Percentiles rank a stretch among this genome's conserved stretches.
Evolutionary conservation across 2,329 filamentous ascomycete genomes (phyloP).

Genomic region (Microcyclosporella mali): DNA sequence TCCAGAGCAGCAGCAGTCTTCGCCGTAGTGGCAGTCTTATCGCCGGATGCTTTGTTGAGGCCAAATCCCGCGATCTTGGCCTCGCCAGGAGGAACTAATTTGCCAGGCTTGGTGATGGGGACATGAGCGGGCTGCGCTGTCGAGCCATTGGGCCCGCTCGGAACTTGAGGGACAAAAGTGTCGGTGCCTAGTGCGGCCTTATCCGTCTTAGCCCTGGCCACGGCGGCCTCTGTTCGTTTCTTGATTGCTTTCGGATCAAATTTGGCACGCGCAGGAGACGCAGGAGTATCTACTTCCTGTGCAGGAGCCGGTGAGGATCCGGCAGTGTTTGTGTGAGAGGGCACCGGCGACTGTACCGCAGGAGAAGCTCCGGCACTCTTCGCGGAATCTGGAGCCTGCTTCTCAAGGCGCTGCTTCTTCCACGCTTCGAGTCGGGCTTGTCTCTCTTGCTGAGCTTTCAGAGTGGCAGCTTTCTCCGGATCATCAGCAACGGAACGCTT

Average conservation of each 20-base stretch:
- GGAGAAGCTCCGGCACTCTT: slow-evolving; percentile 7
- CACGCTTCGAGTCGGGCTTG: slow-evolving; percentile 79
- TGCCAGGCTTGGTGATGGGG: slow-evolving; percentile 30
- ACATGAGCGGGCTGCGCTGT: slow-evolving; percentile 34
- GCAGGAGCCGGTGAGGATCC: slow-evolving; percentile 5
- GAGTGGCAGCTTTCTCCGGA: slow-evolving; percentile 9
- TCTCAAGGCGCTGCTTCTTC: slow-evolving; percentile 75
- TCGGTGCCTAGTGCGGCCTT: slow-evolving; percentile 52
- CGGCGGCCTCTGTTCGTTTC: slow-evolving; percentile 63
- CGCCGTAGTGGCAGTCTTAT: slow-evolving; percentile 54
- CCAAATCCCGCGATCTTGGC: slow-evolving; percentile 79
- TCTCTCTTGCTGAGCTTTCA: slow-evolving; percentile 60
- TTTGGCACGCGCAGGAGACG: slow-evolving; percentile 66
- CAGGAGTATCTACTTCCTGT: slow-evolving; percentile 12
- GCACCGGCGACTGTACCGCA: slow-evolving; percentile 8
- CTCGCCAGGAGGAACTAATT: slow-evolving; percentile 13
- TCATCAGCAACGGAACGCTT: slow-evolving; percentile 5
- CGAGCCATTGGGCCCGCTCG: slow-evolving; percentile 36
- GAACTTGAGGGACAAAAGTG: slow-evolving; percentile 40
- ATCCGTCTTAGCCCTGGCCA: slow-evolving; percentile 43
- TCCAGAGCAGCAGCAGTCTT: slow-evolving; percentile 70
- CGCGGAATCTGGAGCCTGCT: slow-evolving; percentile 20
- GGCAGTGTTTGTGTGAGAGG: slow-evolving; percentile 4
- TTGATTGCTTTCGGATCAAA: slow-evolving; percentile 82
- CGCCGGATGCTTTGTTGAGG: slow-evolving; percentile 61